Base-by-base conservation (phyloP, 208 protist genomes). In the Leishmania mexicana region DNA sequence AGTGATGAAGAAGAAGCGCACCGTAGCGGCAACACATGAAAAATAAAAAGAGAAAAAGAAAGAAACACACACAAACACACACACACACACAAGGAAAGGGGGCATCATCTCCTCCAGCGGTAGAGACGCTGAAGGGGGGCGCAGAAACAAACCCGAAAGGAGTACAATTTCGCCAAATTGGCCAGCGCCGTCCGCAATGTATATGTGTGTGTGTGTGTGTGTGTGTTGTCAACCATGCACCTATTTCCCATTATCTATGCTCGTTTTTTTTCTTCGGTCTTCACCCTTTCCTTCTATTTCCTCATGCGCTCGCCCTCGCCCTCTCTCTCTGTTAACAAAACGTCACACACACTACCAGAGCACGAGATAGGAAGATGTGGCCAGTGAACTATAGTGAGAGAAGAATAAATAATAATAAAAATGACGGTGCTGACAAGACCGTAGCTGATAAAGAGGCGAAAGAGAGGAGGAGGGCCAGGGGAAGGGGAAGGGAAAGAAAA, bases 31-130 rank as follows among this genome's bases (percentile, higher is more conserved):
- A 40, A 67, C 10, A 75, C 21, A 65, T 35, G 0, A 76, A 0
- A 72, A 75, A 76, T 6, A 53, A 77, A 82, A 70, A 3, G 1
- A 57, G 77, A 21, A 67, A 76, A 40, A 38, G 2, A 68, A 11
- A 82, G 3, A 82, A 57, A 68, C 17, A 81, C 17, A 81, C 38
- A 76, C n/a, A 82, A 7, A 76, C 19, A 75, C 31, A 47, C 31
- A 70, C 31, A 70, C 11, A 31, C 4, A 70, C 31, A 60, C 17
- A 68, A n/a, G 76, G 28, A 82, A 57, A 62, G 17, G 60, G 19
- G 60, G 60, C 60, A 0, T 13, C 11, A 8, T 38, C 60, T 2
- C 60, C 21, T 67, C n/a, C n/a, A 67, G 3, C 0, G 13, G n/a
- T 13, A 28, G 42, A 72, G 4, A 72, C 71, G 10, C 24, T 47